Percentiles rank a stretch among this genome's conserved stretches.
Conservation (phyloP, 1,284 basidiomycete genomes). For the Ganoderma sinense region DNA sequence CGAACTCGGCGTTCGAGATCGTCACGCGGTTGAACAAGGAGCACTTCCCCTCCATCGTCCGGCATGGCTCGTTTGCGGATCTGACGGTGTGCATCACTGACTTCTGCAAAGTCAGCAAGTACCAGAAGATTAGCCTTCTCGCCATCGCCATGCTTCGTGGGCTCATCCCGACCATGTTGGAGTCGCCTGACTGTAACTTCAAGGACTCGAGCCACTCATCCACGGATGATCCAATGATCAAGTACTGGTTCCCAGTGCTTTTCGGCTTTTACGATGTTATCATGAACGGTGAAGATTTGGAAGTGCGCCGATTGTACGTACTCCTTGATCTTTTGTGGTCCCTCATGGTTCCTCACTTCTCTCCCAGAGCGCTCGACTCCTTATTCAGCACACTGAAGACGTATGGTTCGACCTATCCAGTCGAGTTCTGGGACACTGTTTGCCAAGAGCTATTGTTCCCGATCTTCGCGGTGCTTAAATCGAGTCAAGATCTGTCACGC, state of each 20-base stretch:
- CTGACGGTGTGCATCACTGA: slow-evolving; percentile 97
- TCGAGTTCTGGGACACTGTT: slow-evolving; percentile 98
- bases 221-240: slow-evolving; percentile 87
- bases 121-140: slow-evolving; percentile 96
- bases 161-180: slow-evolving; percentile 91
- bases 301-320: slow-evolving; percentile 93
- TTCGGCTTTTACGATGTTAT: slow-evolving; percentile 99
- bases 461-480: slow-evolving; percentile 96
- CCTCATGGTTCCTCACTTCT: slow-evolving; percentile 1
- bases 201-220: slow-evolving; percentile 42
- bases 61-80: slow-evolving; percentile 95
- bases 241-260: slow-evolving; percentile 96
- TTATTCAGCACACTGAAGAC: slow-evolving; percentile 94
- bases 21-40: slow-evolving; percentile 92
- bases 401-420: slow-evolving; percentile 87
- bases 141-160: slow-evolving; percentile 97
- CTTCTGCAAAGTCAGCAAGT: slow-evolving; percentile 99
- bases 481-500: slow-evolving; percentile 88
- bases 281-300: slow-evolving; percentile 99
- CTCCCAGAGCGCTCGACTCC: slow-evolving; percentile 88
- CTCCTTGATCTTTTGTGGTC: not conserved
- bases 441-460: slow-evolving; percentile 98
- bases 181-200: slow-evolving; percentile 83
- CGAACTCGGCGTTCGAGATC: slow-evolving; percentile 95
- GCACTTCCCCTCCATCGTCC: slow-evolving; percentile 91